phyloP scores from a whole-genome alignment of 768 basidiomycete genomes.

The Collybiopsis luxurians region DNA sequence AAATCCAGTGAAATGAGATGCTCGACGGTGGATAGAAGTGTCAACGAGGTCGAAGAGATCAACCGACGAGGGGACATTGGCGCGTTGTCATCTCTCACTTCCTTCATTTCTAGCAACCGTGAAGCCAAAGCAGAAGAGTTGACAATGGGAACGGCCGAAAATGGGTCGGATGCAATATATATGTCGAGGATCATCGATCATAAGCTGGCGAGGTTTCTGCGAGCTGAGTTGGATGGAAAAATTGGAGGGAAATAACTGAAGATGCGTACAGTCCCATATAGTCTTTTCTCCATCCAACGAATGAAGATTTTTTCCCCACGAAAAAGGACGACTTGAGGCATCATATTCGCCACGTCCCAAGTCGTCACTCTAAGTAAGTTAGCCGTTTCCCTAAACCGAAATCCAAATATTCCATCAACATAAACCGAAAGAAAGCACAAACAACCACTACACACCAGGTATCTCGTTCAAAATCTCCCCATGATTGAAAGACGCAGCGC shows the following conservation, averaged over 20 bases:
- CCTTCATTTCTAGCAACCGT: no score
- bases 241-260: not conserved
- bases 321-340: constrained; percentile 90
- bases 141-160: not conserved
- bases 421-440: no score
- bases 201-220: constrained; percentile 84
- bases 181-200: constrained; percentile 84
- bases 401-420: no score
- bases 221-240: not conserved
- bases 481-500: constrained; percentile 81
- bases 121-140: no score
- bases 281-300: constrained; percentile 86
- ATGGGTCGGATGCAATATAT: constrained; percentile 49
- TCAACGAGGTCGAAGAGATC: constrained; percentile 43
- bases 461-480: constrained; percentile 80
- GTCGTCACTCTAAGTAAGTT: no score
- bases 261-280: constrained; percentile 88
- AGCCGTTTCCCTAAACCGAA: no score
- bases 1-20: constrained; percentile 93
- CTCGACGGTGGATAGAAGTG: constrained; percentile 77
- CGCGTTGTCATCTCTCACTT: no score
- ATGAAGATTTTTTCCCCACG: constrained; percentile 98
- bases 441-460: constrained; percentile 35
- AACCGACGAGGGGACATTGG: not conserved
- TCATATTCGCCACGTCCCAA: constrained; percentile 76